Evolutionary conservation across 345 rosid species (phyloP), one percentile per base, ranked within the genome.

Genomic region (Mercurialis annua): DNA sequence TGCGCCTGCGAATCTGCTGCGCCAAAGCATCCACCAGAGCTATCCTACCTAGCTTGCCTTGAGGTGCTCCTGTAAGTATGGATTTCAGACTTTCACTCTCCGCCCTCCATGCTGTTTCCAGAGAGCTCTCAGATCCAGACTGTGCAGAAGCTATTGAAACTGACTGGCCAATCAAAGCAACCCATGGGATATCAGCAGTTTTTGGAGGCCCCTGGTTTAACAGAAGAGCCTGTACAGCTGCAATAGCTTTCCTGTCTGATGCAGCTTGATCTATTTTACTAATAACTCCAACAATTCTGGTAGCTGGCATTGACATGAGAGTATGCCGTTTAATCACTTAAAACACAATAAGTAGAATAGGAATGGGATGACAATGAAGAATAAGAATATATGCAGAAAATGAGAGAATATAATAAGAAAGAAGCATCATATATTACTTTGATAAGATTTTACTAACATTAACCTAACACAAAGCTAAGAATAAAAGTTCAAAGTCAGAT

Each of bases 101-200:
- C 20, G 97, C 98, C 24, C 85, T 86, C 99, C 99, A 88, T 11
- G 97, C 99, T 73, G 93, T 92, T 84, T 94, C 99, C 72, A 94
- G 80, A 59, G 99, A 89, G 80, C 75, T 92, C 70, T 94, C 98
- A 66, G 89, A 71, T 51, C 91, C 96, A 61, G 99, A 83, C 74
- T 87, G 88, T 65, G 92, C 83, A 66, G 99, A 84, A 48, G 97
- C 91, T 70, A 94, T 89, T 33, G 98, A 75, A 57, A 94, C 97
- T 57, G 99, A 83, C 53, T 94, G 99, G 65, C 99, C 99, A 75
- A 94, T 94, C 76, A 91, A 67, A 62, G 98, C 99, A 78, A 94
- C 87, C 99, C 99, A 94, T 5, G 86, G 96, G 56, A 94, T 94
- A 74, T 86, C 97, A 38, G 89, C 78, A 71, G 99, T 89, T 81